These are phyloP conservation scores for Rickenella mellea DNA, from an alignment of 768 basidiomycete species.

Conservation along the genomic window DNA sequence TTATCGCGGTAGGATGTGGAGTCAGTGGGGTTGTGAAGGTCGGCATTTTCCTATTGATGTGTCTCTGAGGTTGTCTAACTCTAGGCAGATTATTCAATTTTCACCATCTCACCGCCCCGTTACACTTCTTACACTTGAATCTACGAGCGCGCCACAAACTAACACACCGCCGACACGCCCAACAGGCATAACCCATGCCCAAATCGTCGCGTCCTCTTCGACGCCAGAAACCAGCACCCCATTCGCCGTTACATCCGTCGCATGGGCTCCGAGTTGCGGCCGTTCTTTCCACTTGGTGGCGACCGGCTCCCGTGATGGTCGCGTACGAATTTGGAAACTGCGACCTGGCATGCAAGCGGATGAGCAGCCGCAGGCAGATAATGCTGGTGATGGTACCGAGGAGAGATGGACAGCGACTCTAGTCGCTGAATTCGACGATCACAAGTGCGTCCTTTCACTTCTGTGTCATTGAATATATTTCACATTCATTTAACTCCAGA, in stretches of 20 bases:
- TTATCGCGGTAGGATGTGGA: constrained; percentile 73
- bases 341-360: constrained; percentile 30
- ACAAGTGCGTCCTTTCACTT: constrained; percentile 40
- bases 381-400: constrained; percentile 33
- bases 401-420: constrained; percentile 61
- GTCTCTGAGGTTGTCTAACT: not conserved
- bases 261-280: constrained; percentile 94
- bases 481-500: constrained; percentile 25
- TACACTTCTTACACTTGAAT: constrained; percentile 47
- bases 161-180: not conserved
- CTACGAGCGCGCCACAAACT: constrained; percentile 9
- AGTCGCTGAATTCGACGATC: constrained; percentile 84
- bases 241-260: constrained; percentile 68
- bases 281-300: constrained; percentile 92
- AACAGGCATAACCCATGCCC: not conserved
- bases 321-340: constrained; percentile 85
- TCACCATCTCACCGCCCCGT: constrained; percentile 58
- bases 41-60: not conserved
- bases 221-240: constrained; percentile 21
- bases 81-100: constrained; percentile 61
- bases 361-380: constrained; percentile 23
- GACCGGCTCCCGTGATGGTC: constrained; percentile 80
- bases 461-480: not conserved
- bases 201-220: constrained; percentile 20
- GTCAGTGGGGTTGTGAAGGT: constrained; percentile 72